Percentiles rank a stretch among this genome's conserved stretches.
phyloP scores from a whole-genome alignment of 1,284 basidiomycete genomes.

The Fomitopsis betulina region DNA sequence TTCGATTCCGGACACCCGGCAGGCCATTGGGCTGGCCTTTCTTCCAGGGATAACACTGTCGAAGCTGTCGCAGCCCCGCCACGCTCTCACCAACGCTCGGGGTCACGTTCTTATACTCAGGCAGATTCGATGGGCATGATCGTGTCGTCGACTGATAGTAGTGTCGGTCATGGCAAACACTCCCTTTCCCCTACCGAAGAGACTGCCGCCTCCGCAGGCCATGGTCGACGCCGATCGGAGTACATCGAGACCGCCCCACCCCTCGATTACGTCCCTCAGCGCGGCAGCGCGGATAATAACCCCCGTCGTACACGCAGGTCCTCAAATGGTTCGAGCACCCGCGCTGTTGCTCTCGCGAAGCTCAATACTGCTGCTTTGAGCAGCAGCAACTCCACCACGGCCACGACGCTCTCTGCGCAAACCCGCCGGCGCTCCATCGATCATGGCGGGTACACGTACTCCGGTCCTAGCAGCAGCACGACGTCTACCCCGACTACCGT shows the following conservation, averaged over 20 bases:
- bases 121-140: slow-evolving; percentile 1
- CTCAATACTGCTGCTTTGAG: slow-evolving; percentile 13
- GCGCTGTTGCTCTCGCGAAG: slow-evolving; percentile 21
- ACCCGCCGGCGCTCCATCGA: slow-evolving; percentile 14
- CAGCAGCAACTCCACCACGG: background rate
- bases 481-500: background rate
- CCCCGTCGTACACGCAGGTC: slow-evolving; percentile 11
- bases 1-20: slow-evolving; percentile 5
- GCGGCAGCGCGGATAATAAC: slow-evolving; percentile 6
- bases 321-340: slow-evolving; percentile 15
- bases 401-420: slow-evolving; percentile 1
- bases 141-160: slow-evolving; percentile 8
- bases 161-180: slow-evolving; percentile 9
- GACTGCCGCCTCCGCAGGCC: slow-evolving; percentile 19
- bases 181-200: slow-evolving; percentile 22
- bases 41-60: slow-evolving; percentile 21
- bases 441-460: background rate
- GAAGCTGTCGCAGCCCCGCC: slow-evolving; percentile 7
- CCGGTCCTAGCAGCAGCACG: background rate
- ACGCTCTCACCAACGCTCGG: background rate
- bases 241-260: slow-evolving; percentile 15
- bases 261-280: slow-evolving; percentile 5
- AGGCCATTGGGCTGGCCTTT: slow-evolving; percentile 23
- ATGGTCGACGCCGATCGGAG: slow-evolving; percentile 7
- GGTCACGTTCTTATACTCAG: background rate